These are phyloP conservation scores for Cercospora janseana DNA, from an alignment of 2,329 filamentous ascomycete genomes.

Conservation along the genomic window DNA sequence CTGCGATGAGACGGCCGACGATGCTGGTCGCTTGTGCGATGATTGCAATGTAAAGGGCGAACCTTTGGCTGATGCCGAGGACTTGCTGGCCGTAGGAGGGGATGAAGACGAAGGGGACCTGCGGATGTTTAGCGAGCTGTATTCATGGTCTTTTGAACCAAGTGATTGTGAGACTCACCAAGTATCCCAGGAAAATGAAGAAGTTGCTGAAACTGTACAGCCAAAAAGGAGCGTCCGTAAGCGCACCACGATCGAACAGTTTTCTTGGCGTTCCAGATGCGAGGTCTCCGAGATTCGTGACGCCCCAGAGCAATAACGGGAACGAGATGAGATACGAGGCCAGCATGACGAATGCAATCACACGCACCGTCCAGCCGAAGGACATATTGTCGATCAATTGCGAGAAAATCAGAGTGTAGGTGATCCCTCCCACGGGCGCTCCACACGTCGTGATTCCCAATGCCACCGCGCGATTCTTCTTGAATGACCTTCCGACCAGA, in stretches of 20 bases:
- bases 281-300: conserved; percentile 34
- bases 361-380: conserved; percentile 62
- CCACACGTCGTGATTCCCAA: conserved; percentile 61
- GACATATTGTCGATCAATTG: conserved; percentile 58
- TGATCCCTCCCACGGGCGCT: conserved; percentile 59
- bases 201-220: conserved; percentile 37
- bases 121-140: not conserved
- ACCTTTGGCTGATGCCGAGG: conserved; percentile 45
- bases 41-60: conserved; percentile 56
- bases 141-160: not conserved
- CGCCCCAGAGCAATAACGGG: conserved; percentile 38
- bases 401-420: conserved; percentile 53
- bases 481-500: conserved; percentile 53
- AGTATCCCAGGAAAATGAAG: conserved; percentile 31
- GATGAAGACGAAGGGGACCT: conserved; percentile 46
- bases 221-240: conserved; percentile 43
- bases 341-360: conserved; percentile 60
- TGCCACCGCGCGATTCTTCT: conserved; percentile 57
- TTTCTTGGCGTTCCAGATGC: conserved; percentile 30
- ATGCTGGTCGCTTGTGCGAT: conserved; percentile 59
- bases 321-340: conserved; percentile 42
- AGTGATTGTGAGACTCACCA: not conserved
- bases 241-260: conserved; percentile 42
- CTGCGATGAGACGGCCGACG: conserved; percentile 52
- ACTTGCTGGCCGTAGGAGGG: conserved; percentile 39